A percentile compares a stretch with the other conserved stretches of the same genome.
phyloP scores from a whole-genome alignment of 2,329 filamentous ascomycete genomes.

The Aspergillus latus region DNA sequence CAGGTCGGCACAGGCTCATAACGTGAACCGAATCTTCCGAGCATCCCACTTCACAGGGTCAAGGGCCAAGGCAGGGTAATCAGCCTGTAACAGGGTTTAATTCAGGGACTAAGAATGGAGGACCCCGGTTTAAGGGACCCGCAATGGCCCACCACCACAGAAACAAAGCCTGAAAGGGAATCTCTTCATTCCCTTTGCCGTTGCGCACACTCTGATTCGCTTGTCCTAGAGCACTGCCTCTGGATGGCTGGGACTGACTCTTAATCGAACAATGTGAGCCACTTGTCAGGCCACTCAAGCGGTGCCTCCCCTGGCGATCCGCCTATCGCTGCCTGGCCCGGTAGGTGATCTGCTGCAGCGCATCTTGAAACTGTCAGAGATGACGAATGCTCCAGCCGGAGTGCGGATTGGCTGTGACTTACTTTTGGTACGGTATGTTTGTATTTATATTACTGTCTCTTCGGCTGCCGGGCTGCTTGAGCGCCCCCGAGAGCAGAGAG shows the following conservation, averaged over 20 bases:
- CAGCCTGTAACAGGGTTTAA: neutral
- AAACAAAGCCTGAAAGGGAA: constrained; percentile 10
- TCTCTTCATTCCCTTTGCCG: constrained; percentile 15
- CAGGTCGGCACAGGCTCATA: too few species aligned
- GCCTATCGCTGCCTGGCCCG: constrained; percentile 5
- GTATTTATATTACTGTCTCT: constrained; percentile 2
- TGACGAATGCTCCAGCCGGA: constrained; percentile 8
- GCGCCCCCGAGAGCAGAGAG: neutral
- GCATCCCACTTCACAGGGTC: too few species aligned
- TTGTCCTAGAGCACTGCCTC: neutral
- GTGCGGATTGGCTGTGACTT: neutral
- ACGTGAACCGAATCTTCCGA: too few species aligned
- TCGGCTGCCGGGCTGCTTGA: neutral
- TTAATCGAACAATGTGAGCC: neutral
- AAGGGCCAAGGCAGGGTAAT: neutral
- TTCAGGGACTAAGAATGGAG: constrained; percentile 10
- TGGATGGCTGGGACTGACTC: neutral
- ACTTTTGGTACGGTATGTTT: neutral
- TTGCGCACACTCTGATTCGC: constrained; percentile 1
- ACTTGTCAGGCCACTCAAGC: neutral
- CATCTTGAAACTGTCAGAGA: constrained; percentile 17
- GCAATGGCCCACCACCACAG: constrained; percentile 12
- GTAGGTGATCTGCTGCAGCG: constrained; percentile 9
- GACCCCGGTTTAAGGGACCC: constrained; percentile 12
- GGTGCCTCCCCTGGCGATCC: constrained; percentile 15